Conservation (phyloP, 139 green algal species). For the Volvox africanus region DNA sequence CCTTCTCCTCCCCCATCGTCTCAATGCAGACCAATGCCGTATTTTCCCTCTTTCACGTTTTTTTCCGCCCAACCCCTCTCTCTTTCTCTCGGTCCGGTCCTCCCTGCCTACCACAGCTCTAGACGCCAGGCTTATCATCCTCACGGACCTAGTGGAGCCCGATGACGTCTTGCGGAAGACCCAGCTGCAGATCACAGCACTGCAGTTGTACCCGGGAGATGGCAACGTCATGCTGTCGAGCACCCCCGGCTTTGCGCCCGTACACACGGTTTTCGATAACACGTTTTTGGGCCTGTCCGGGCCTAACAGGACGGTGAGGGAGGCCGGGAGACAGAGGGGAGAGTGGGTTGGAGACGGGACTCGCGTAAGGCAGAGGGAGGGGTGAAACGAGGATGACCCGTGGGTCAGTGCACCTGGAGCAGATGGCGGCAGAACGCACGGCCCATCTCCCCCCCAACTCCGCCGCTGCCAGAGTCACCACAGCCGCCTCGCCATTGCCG, state of each 20-base stretch:
- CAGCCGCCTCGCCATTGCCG: too few relatives aligned
- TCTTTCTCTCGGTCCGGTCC: too few relatives aligned
- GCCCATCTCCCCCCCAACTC: too few relatives aligned
- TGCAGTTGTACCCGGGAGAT: background rate
- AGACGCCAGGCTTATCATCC: background rate
- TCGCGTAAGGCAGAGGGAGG: background rate
- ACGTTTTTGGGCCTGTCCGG: background rate
- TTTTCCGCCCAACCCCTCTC: too few relatives aligned
- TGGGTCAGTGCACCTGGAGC: too few relatives aligned
- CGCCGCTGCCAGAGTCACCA: too few relatives aligned
- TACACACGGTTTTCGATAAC: slow-evolving; percentile 22
- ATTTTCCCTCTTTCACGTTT: too few relatives aligned
- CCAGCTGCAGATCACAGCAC: background rate
- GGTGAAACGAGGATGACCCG: background rate
- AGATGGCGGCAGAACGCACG: too few relatives aligned
- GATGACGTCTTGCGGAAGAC: background rate
- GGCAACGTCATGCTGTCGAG: background rate
- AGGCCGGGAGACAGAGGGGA: too few relatives aligned
- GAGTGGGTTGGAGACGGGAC: too few relatives aligned
- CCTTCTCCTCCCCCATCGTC: too few relatives aligned
- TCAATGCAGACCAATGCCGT: too few relatives aligned
- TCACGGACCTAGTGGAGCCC: background rate
- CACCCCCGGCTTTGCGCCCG: background rate
- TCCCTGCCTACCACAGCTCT: background rate
- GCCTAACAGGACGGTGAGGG: background rate